Evolutionary conservation across 2,329 filamentous ascomycete species (phyloP), one percentile per base, ranked within the genome.

Genomic region (Dactylellina parvicollis): DNA sequence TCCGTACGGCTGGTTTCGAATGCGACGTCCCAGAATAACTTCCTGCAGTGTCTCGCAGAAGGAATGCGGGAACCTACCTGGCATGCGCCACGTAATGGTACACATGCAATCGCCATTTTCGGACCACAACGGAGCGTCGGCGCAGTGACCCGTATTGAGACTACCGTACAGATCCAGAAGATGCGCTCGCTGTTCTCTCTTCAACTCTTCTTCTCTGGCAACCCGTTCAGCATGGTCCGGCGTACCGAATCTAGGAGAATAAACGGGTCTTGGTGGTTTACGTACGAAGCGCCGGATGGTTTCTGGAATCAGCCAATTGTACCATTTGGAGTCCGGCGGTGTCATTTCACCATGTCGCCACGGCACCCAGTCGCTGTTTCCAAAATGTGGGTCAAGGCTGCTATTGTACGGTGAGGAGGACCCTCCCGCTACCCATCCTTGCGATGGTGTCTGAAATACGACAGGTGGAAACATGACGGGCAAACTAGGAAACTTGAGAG

Each of bases 71-170:
- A 46, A 72, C 12, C 67, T 46, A 30, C 67, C 67, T 20, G 67
- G 67, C 46, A 72, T 54, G 14, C 36, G 46, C 52, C 50, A 65
- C 18, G 67, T 72, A 20, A 72, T 28, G 36, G 67, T 65, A 16
- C 67, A 72, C 67, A 72, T 72, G 32, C 67, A 72, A 28, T 42
- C 28, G 5, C 67, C 67, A 30, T n/a, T n/a, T 42, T 72, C 67
- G 2, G 14, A 38, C 67, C 67, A 72, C 12, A 38, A 44, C 10
- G n/a, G n/a, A 38, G 44, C 36, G 5, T 38, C 46, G n/a, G 67
- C 52, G 59, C 67, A 72, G 38, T 72, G 52, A 4, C 67, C 67
- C 12, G 4, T 28, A 30, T 72, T 54, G 18, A 72, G 46, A n/a
- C 60, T 28, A 12, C 66, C 66, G 24, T 64, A 49, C 16, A 30